phyloP scores from a whole-genome alignment of 768 basidiomycete species.

The Tricholoma sp. region DNA sequence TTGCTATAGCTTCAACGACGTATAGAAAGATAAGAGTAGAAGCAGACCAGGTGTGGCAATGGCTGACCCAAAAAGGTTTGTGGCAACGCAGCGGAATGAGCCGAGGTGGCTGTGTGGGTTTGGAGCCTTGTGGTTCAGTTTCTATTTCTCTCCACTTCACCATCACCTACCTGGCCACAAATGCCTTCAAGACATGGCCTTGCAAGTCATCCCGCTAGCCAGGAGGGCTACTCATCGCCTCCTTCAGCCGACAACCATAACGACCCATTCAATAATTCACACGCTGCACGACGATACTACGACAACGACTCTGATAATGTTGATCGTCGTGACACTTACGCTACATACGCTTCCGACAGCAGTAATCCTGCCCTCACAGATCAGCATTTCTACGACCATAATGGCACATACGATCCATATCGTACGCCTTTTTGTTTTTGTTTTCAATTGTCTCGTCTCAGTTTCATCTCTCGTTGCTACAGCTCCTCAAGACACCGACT shows the following conservation, averaged over 20 bases:
- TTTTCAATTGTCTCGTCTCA: constrained; percentile 10
- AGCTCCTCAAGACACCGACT: constrained; percentile 83
- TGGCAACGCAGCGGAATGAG: constrained; percentile 1
- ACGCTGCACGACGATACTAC: constrained; percentile 47
- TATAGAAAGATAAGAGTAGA: too few relatives aligned
- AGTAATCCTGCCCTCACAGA: constrained; percentile 62
- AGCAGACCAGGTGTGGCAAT: too few relatives aligned
- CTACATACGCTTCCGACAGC: constrained; percentile 65
- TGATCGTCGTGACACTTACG: constrained; percentile 65
- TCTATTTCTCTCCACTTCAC: constrained; percentile 17
- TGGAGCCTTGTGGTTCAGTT: constrained; percentile 8
- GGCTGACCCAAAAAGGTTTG: too few relatives aligned
- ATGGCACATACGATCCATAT: constrained; percentile 59
- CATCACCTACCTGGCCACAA: constrained; percentile 20
- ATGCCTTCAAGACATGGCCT: constrained; percentile 56
- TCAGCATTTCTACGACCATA: constrained; percentile 59
- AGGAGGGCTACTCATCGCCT: constrained; percentile 63
- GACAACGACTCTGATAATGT: constrained; percentile 73
- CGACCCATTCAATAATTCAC: constrained; percentile 57
- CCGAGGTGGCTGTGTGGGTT: constrained; percentile 10
- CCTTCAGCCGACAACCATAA: constrained; percentile 48
- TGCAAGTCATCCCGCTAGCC: constrained; percentile 51
- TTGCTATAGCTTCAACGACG: too few relatives aligned
- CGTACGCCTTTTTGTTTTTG: constrained; percentile 31
- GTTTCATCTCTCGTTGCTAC: constrained; percentile 15